Conservation (phyloP, 495 filamentous ascomycete species). For the Sphaerosporella brunnea region DNA sequence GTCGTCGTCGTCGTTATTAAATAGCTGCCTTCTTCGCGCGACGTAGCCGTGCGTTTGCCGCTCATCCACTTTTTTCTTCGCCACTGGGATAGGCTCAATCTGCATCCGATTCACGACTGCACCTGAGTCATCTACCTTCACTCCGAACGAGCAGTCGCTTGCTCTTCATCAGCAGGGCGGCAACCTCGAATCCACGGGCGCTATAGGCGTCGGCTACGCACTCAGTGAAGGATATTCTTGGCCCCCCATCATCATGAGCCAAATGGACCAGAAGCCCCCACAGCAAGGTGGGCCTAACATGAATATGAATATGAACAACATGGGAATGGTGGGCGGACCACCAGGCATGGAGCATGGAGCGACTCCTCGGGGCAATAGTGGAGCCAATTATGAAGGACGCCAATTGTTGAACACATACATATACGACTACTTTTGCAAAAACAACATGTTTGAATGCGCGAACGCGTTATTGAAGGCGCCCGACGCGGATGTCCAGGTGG, state of each 20-base stretch:
- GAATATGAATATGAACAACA: conserved; percentile 31
- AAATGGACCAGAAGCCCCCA: conserved; percentile 41
- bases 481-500: conserved; percentile 16
- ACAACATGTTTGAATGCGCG: conserved; percentile 63
- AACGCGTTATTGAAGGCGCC: conserved; percentile 38
- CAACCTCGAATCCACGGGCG: conserved; percentile 6
- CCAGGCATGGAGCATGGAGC: conserved; percentile 9
- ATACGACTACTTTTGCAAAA: conserved; percentile 85
- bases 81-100: conserved; percentile 7
- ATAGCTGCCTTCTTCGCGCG: conserved; percentile 4
- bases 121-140: conserved; percentile 1
- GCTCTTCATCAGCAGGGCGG: neutral
- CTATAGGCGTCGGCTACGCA: conserved; percentile 7
- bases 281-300: conserved; percentile 31
- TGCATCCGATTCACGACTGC: conserved; percentile 3
- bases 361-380: conserved; percentile 12
- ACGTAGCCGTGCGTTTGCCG: conserved; percentile 7
- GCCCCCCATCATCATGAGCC: conserved; percentile 41
- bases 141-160: conserved; percentile 2
- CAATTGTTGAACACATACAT: conserved; percentile 73
- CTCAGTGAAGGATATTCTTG: neutral
- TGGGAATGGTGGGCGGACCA: conserved; percentile 16
- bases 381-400: conserved; percentile 5
- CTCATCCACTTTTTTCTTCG: conserved; percentile 1
- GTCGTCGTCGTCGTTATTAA: neutral